Conservation (phyloP, 1,284 basidiomycete genomes). For the Leccinum pachyderme region DNA sequence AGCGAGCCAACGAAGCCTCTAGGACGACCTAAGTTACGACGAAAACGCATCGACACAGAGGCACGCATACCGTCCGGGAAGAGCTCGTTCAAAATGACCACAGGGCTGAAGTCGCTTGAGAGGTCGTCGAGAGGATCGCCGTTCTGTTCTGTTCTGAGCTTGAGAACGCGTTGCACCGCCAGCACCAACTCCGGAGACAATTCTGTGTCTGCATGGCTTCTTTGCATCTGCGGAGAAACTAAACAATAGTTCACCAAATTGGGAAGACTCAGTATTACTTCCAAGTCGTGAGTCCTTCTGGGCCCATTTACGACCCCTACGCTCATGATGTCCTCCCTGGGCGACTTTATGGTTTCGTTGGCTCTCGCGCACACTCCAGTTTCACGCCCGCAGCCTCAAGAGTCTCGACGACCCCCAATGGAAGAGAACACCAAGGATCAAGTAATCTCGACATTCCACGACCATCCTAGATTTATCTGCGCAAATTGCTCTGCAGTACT, state of each 20-base stretch:
- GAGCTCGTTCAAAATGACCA: constrained; percentile 64
- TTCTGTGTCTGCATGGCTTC: constrained; percentile 36
- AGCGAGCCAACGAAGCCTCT: constrained; percentile 68
- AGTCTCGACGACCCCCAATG: constrained; percentile 12
- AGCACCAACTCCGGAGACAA: constrained; percentile 65
- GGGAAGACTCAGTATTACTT: constrained; percentile 6
- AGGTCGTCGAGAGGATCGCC: constrained; percentile 57
- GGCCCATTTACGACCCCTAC: background rate
- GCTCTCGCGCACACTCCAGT: constrained; percentile 7
- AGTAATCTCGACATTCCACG: constrained; percentile 55
- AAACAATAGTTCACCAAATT: background rate
- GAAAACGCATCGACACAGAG: background rate
- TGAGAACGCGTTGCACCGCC: constrained; percentile 66
- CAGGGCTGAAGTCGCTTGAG: constrained; percentile 55
- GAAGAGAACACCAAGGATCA: constrained; percentile 46
- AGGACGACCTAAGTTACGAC: constrained; percentile 8
- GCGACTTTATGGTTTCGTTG: constrained; percentile 24
- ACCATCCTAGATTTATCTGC: constrained; percentile 62
- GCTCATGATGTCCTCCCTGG: constrained; percentile 19
- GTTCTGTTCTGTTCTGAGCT: constrained; percentile 45
- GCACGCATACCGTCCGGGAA: constrained; percentile 69
- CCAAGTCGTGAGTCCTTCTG: constrained; percentile 7
- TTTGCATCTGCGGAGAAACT: constrained; percentile 22
- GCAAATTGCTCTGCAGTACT: constrained; percentile 64
- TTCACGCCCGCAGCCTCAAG: background rate